These are phyloP conservation scores for Polytrichum formosum DNA, from an alignment of 225 moss, liverwort and hornwort species.

Conservation along the genomic window DNA sequence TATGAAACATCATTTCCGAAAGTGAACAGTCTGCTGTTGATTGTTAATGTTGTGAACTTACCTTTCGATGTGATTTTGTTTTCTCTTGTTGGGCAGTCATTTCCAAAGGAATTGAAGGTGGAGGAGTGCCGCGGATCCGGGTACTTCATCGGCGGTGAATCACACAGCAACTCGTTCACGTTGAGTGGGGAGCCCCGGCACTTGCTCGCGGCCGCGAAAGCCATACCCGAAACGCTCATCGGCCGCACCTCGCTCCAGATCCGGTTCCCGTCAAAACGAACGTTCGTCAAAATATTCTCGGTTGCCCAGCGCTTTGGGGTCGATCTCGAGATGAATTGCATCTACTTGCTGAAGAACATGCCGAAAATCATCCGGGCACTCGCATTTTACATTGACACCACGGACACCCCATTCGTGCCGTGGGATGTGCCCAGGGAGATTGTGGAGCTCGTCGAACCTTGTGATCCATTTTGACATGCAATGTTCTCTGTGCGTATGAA, in stretches of 20 bases:
- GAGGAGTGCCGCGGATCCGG: slow-evolving; percentile 47
- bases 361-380: slow-evolving; percentile 56
- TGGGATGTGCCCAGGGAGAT: slow-evolving; percentile 63
- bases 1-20: no score
- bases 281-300: slow-evolving; percentile 61
- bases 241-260: slow-evolving; percentile 48
- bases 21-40: no score
- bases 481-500: no score
- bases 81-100: slow-evolving; percentile 13
- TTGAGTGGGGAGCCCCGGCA: slow-evolving; percentile 51
- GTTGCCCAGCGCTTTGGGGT: slow-evolving; percentile 62
- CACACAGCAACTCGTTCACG: slow-evolving; percentile 59
- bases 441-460: slow-evolving; percentile 70
- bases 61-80: no score
- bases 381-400: slow-evolving; percentile 45
- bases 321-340: slow-evolving; percentile 59
- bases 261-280: slow-evolving; percentile 45
- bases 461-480: slow-evolving; percentile 50
- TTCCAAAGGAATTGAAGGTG: slow-evolving; percentile 57
- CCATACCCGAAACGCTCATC: slow-evolving; percentile 34
- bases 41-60: no score
- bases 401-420: slow-evolving; percentile 29
- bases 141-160: slow-evolving; percentile 69
- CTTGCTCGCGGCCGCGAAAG: slow-evolving; percentile 46
- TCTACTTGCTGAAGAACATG: slow-evolving; percentile 70